A percentile compares a stretch with the other conserved stretches of the same genome.
Evolutionary conservation across 2,329 filamentous ascomycete genomes (phyloP).

Genomic region (Penicillium sp.): DNA sequence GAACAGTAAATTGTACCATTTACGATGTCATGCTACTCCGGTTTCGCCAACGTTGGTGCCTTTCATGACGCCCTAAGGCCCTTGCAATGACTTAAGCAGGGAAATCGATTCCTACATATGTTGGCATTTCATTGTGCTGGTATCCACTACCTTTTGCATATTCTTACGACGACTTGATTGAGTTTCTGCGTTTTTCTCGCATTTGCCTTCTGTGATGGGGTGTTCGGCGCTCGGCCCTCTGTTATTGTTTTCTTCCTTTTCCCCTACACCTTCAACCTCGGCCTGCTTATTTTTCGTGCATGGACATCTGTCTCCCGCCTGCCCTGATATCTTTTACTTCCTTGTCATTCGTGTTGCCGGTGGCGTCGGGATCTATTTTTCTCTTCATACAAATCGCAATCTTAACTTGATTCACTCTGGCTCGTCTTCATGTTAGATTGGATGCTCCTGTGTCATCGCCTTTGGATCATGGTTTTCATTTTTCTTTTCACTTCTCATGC

Average conservation of each 20-base stretch:
- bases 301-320: constrained; percentile 28
- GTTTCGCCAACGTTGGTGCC: constrained; percentile 22
- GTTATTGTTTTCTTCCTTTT: constrained; percentile 21
- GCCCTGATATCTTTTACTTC: constrained; percentile 34
- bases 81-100: constrained; percentile 23
- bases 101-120: constrained; percentile 37
- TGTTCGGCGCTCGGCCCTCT: constrained; percentile 35
- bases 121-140: constrained; percentile 45
- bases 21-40: constrained; percentile 28
- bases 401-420: constrained; percentile 18
- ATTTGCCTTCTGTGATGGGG: constrained; percentile 36
- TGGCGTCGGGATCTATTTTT: constrained; percentile 31
- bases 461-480: constrained; percentile 3
- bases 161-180: constrained; percentile 41
- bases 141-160: constrained; percentile 42
- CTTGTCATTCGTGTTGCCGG: constrained; percentile 28
- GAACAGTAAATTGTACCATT: constrained; percentile 30
- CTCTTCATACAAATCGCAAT: constrained; percentile 27
- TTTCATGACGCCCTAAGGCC: constrained; percentile 28
- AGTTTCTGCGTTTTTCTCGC: constrained; percentile 35
- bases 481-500: constrained; percentile 1
- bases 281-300: constrained; percentile 22
- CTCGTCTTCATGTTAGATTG: neutral
- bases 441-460: neutral
- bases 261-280: constrained; percentile 17